Evolutionary conservation across 352 stramenopile species (phyloP).

Genomic region (Globisporangium lucens): DNA sequence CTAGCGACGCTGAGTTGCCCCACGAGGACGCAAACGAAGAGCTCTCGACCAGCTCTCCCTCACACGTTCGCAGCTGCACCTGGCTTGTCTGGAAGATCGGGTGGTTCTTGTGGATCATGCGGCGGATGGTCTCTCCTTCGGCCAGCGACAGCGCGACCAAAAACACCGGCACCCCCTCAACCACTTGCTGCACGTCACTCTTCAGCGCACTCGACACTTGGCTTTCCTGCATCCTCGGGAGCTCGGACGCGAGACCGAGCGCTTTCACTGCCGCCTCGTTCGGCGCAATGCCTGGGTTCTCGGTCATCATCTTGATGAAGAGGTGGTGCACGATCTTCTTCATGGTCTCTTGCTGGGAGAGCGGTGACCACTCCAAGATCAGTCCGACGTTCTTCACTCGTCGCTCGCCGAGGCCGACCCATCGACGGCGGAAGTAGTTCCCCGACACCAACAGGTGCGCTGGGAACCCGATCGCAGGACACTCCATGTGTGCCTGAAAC

Average conservation of each 20-base stretch:
- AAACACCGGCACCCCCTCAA: slow-evolving; percentile 62
- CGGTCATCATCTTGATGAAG: slow-evolving; percentile 50
- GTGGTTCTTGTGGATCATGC: slow-evolving; percentile 93
- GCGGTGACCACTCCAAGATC: slow-evolving; percentile 85
- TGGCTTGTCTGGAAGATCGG: slow-evolving; percentile 65
- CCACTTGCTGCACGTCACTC: slow-evolving; percentile 33
- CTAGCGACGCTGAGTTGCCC: slow-evolving; percentile 15
- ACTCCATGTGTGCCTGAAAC: slow-evolving; percentile 77
- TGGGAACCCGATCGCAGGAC: slow-evolving; percentile 72
- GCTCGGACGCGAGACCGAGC: slow-evolving; percentile 22
- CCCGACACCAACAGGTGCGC: slow-evolving; percentile 68
- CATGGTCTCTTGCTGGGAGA: slow-evolving; percentile 71
- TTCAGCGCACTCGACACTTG: slow-evolving; percentile 34
- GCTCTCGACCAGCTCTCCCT: slow-evolving; percentile 79
- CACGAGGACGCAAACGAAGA: slow-evolving; percentile 70
- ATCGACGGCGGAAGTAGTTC: slow-evolving; percentile 87
- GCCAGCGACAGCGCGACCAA: slow-evolving; percentile 95
- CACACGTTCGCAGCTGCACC: slow-evolving; percentile 72
- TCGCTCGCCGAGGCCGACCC: slow-evolving; percentile 84
- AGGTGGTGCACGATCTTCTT: slow-evolving; percentile 60
- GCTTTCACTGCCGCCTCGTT: slow-evolving; percentile 77
- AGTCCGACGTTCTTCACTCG: slow-evolving; percentile 88
- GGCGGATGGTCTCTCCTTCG: slow-evolving; percentile 96
- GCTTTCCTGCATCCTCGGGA: slow-evolving; percentile 20
- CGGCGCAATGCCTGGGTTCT: slow-evolving; percentile 33